Evolutionary conservation across 352 stramenopile species (phyloP), one percentile per base, ranked within the genome.

Genomic region (Albugo candida): DNA sequence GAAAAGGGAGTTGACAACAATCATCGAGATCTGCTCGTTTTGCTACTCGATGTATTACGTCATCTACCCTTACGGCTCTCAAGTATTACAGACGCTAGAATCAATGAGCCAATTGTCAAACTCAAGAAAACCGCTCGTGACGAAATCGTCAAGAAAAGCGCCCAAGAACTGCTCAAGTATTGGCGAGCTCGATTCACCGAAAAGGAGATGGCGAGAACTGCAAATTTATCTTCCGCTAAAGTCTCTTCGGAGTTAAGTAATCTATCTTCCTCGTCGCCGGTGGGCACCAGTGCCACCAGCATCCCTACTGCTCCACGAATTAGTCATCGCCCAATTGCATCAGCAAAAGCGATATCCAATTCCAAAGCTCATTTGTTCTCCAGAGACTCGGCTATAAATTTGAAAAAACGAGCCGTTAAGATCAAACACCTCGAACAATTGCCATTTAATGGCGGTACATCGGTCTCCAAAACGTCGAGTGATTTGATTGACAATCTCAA

Each of bases 101-200:
- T 91, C 55, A 91, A 91, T 65, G 74, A 91, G 55, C 77, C 77
- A 38, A 86, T 91, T 60, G 77, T 91, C 47, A 74, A 84, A 60
- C 64, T 91, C 36, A 70, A 72, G 54, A 91, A 91, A 48, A 74
- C 61, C 31, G 71, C 74, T 40, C 62, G 67, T 18, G 71, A 87
- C 56, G 77, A 91, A 45, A 70, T 75, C 16, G 74, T 91, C 36
- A 80, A 80, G 45, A 72, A 73, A 13, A 63, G 72, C 10, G 77
- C 77, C 5, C 77, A 91, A 49, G 74, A 91, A 41, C 56, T 91
- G 40, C 72, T 91, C 38, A 91, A 91, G 55, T 75, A 74, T 62
- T 91, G 77, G 77, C 64, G 75, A 48, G 64, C 58, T 52, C 78
- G 75, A 49, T 91, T 87, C 41, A 91, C 77, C n/a, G 72, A 84